phyloP scores from a whole-genome alignment of 1,139 yeast genomes.

The Yamadazyma buinensis region DNA sequence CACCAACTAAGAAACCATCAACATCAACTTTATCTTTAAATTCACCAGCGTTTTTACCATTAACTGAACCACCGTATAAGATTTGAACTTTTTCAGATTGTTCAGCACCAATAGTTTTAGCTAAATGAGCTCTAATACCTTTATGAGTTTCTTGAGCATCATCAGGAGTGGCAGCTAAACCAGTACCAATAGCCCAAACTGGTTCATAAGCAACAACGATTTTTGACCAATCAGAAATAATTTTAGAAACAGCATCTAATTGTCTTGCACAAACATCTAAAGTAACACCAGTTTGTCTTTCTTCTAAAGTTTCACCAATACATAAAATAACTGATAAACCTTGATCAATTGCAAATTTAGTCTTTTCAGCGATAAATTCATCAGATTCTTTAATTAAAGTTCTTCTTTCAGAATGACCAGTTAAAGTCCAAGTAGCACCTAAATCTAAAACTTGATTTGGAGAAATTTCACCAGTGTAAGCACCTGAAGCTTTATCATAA shows the following conservation, averaged over 20 bases:
- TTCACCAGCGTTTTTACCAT: constrained; percentile 87
- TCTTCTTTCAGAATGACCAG: constrained; percentile 99
- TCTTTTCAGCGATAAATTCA: constrained; percentile 90
- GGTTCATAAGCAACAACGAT: constrained; percentile 98
- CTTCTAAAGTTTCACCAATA: constrained; percentile 96
- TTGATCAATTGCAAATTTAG: constrained; percentile 85
- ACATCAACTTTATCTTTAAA: constrained; percentile 92
- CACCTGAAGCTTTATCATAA: constrained; percentile 85
- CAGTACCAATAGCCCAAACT: constrained; percentile 99
- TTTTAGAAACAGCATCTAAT: constrained; percentile 81
- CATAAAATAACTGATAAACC: constrained; percentile 91
- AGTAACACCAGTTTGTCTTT: constrained; percentile 86
- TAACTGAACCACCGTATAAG: constrained; percentile 98
- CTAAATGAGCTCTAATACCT: constrained; percentile 79
- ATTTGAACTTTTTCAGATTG: constrained; percentile 81
- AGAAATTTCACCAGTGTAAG: constrained; percentile 96
- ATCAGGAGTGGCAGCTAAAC: constrained; percentile 97
- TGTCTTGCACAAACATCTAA: constrained; percentile 85
- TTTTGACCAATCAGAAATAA: constrained; percentile 86
- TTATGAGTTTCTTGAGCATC: constrained; percentile 96
- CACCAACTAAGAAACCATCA: constrained; percentile 99
- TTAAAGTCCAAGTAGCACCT: constrained; percentile 91
- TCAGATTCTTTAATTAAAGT: constrained; percentile 86
- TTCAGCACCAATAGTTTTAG: constrained; percentile 69
- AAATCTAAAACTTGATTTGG: constrained; percentile 86